Evolutionary conservation across 2,329 filamentous ascomycete genomes (phyloP).

Genomic region (Nothophoma quercina): DNA sequence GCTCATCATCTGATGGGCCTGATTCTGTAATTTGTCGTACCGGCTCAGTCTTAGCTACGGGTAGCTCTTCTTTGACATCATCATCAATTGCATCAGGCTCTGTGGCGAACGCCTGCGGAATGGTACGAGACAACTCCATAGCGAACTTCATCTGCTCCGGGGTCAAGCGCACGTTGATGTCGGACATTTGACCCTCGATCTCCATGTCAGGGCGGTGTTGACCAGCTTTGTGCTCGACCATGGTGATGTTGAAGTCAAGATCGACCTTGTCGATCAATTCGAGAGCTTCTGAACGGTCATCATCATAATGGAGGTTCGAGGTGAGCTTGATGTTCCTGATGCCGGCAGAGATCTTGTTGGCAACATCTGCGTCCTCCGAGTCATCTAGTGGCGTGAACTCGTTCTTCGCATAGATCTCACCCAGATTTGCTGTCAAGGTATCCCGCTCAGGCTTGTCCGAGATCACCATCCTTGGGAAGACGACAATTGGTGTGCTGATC

Average conservation of each 20-base stretch:
- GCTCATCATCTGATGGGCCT: conserved; percentile 35
- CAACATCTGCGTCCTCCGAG: conserved; percentile 72
- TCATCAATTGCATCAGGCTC: conserved; percentile 73
- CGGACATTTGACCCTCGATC: conserved; percentile 89
- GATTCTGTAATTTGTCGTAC: conserved; percentile 56
- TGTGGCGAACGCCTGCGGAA: conserved; percentile 84
- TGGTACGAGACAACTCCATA: conserved; percentile 83
- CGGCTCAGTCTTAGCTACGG: conserved; percentile 59
- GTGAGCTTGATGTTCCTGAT: conserved; percentile 92
- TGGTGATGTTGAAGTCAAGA: conserved; percentile 88
- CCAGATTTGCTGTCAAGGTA: conserved; percentile 87
- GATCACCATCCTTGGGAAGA: conserved; percentile 83
- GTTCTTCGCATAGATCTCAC: conserved; percentile 97
- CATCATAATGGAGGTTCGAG: conserved; percentile 83
- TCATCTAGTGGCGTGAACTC: conserved; percentile 87
- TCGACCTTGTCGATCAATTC: conserved; percentile 98
- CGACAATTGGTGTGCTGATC: conserved; percentile 92
- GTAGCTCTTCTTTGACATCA: conserved; percentile 78
- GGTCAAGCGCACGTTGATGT: conserved; percentile 88
- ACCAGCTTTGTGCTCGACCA: conserved; percentile 82
- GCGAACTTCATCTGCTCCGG: conserved; percentile 91
- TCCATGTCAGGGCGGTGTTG: conserved; percentile 87
- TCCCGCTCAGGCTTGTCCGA: conserved; percentile 77
- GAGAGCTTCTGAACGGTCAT: conserved; percentile 78
- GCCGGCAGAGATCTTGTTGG: conserved; percentile 89